A percentile compares a stretch with the other conserved stretches of the same genome.
Evolutionary conservation across 2,329 filamentous ascomycete species (phyloP).

Genomic region (Curvularia spicifera): DNA sequence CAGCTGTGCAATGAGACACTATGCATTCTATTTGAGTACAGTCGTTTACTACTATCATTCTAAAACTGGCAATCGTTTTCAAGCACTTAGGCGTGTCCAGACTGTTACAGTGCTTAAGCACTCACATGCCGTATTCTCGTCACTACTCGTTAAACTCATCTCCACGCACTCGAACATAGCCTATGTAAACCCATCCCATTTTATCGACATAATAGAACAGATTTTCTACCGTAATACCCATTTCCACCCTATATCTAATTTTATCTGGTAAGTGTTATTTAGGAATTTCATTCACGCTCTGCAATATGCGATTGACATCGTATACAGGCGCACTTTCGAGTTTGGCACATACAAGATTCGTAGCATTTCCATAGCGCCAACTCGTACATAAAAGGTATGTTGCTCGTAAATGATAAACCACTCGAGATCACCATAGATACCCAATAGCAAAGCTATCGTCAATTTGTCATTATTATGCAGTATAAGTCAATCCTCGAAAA

Average conservation of each 20-base stretch:
- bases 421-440: too few relatives aligned
- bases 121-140: background rate
- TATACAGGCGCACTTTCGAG: too few relatives aligned
- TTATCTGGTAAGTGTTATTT: background rate
- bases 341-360: too few relatives aligned
- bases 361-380: too few relatives aligned
- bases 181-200: background rate
- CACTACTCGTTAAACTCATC: background rate
- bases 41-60: background rate
- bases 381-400: too few relatives aligned
- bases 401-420: too few relatives aligned
- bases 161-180: background rate
- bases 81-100: background rate
- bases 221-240: background rate
- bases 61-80: background rate
- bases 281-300: background rate
- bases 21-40: background rate
- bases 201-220: background rate
- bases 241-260: background rate
- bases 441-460: too few relatives aligned
- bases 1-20: background rate
- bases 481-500: background rate
- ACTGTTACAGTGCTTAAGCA: background rate
- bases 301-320: too few relatives aligned
- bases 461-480: too few relatives aligned